Evolutionary conservation across 148 eudicot species (phyloP).

Genomic region (Hydrangea macrophylla): DNA sequence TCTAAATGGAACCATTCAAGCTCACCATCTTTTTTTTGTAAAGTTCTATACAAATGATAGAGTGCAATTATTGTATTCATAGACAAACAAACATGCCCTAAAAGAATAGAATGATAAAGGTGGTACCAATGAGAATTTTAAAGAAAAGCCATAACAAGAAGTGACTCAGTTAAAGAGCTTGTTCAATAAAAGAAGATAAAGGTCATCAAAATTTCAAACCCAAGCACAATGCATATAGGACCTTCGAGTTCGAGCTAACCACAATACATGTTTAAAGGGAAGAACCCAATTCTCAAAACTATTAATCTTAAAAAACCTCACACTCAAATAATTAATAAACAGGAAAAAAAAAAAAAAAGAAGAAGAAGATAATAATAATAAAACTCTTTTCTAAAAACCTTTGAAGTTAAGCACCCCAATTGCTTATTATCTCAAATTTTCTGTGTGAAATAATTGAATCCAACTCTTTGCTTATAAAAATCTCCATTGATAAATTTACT

Average conservation of each 20-base stretch:
- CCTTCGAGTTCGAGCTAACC: background rate
- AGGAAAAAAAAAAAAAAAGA: background rate
- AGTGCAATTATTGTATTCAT: too few species aligned
- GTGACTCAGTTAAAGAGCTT: too few species aligned
- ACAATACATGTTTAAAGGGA: background rate
- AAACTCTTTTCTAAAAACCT: background rate
- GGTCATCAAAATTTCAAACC: too few species aligned
- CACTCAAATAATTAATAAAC: background rate
- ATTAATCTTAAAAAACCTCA: background rate
- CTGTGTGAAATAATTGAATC: background rate
- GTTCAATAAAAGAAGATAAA: too few species aligned
- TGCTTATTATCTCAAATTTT: conserved; percentile 2
- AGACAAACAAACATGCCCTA: too few species aligned
- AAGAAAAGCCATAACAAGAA: too few species aligned
- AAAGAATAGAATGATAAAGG: too few species aligned
- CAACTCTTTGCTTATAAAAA: background rate
- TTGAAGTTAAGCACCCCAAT: background rate
- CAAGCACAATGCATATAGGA: background rate
- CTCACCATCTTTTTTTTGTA: too few species aligned
- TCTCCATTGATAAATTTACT: background rate
- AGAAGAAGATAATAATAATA: background rate
- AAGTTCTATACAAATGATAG: too few species aligned
- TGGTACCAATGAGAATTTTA: too few species aligned
- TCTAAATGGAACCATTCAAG: too few species aligned
- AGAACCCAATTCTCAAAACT: background rate